These are phyloP conservation scores for Ceriops zippeliana DNA, from an alignment of 345 rosid genomes.

Conservation along the genomic window DNA sequence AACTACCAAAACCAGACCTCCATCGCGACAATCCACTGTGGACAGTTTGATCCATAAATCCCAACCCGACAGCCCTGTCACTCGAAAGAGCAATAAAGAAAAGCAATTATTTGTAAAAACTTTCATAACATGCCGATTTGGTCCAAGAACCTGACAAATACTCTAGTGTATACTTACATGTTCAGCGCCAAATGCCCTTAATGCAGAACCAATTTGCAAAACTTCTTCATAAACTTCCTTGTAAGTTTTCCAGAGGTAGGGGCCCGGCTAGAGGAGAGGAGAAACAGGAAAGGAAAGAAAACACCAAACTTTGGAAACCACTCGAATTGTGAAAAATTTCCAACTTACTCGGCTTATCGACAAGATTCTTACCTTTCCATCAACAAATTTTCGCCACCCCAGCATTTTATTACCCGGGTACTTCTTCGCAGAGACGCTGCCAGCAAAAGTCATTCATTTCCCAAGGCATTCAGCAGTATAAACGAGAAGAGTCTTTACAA, in stretches of 20 bases:
- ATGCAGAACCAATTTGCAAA: conserved; percentile 72
- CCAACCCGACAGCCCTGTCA: conserved; percentile 79
- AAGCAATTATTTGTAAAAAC: not conserved
- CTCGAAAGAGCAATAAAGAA: not conserved
- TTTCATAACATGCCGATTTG: not conserved
- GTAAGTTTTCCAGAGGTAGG: conserved; percentile 86
- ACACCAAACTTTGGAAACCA: not conserved
- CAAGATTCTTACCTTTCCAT: conserved; percentile 57
- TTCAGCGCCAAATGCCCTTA: conserved; percentile 74
- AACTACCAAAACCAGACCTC: conserved; percentile 48
- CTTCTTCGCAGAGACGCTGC: conserved; percentile 60
- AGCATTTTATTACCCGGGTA: conserved; percentile 73
- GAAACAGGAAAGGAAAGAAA: not conserved
- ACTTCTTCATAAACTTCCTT: conserved; percentile 76
- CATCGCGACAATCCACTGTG: conserved; percentile 94
- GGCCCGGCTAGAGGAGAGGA: conserved; percentile 52
- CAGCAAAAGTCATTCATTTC: not conserved
- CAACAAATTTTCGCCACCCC: conserved; percentile 73
- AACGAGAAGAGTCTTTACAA: no score
- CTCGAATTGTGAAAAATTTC: not conserved
- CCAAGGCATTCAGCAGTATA: no score
- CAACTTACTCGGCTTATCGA: not conserved
- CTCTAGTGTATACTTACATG: conserved; percentile 49
- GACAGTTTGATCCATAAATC: conserved; percentile 89
- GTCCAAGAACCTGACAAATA: conserved; percentile 8